Evolutionary conservation across 2,329 filamentous ascomycete genomes (phyloP), one percentile per base, ranked within the genome.

Genomic region (Alternaria sp.): DNA sequence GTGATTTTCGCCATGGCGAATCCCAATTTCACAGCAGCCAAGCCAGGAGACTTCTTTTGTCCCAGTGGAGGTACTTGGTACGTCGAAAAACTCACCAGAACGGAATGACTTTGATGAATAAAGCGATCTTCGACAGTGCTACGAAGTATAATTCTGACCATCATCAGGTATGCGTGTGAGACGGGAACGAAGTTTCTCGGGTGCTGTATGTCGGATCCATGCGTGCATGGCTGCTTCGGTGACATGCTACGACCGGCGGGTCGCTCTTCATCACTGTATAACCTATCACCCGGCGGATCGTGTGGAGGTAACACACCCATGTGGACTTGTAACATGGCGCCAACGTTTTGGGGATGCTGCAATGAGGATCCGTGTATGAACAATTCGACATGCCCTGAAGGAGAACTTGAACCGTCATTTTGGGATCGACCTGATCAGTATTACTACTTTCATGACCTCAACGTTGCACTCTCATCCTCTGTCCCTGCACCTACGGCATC

Each of bases 331-430:
- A 53, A 68, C 11, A 69, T 57, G 28, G 59, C 59, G 2, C 58
- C 59, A 4, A 64, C 69, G 0, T 81, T 81, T 59, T 68, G 75
- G 46, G 78, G 77, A 8, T 81, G 77, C 64, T 80, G 78, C 57
- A 66, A 54, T 6, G 65, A 56, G 5, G 70, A 79, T 55, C 74
- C 79, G 16, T 80, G 79, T 56, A 63, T 69, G 25, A 65, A 68
- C 6, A 64, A 66, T 6, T 61, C 60, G 36, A 59, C 53, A 27
- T 81, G 79, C 53, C 60, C 69, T 6, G 46, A 52, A 2, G 68
- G 51, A 0, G 63, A 74, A 55, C 67, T 81, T 5, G 52, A 62
- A 8, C 63, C 59, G 11, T 62, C 69, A 9, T 67, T 66, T 14
- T 53, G 63, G 34, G 57, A 68, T n/a, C 60, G 65, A 12, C 54